Percentiles rank a stretch among this genome's conserved stretches.
phyloP scores from a whole-genome alignment of 139 green algal species.

The Limnomonas spitsbergensis region DNA sequence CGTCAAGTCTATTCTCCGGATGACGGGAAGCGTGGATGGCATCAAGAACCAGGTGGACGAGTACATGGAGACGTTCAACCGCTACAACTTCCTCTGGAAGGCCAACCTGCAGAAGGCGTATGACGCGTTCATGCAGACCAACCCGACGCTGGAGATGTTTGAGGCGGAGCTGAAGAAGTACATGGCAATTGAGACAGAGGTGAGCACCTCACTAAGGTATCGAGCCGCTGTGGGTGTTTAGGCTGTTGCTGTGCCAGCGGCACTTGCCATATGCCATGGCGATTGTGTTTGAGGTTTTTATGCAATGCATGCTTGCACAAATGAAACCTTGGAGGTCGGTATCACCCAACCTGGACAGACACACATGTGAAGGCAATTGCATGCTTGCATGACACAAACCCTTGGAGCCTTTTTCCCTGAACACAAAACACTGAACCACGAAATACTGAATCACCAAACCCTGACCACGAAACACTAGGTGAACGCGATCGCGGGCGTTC shows the following conservation, averaged over 20 bases:
- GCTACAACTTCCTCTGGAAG: constrained; percentile 86
- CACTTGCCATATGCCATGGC: neutral
- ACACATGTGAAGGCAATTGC: neutral
- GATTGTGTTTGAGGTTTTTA: neutral
- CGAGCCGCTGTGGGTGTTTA: too few relatives aligned
- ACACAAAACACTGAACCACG: too few relatives aligned
- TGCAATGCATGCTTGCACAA: too few relatives aligned
- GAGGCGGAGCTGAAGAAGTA: constrained; percentile 86
- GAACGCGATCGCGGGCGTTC: constrained; percentile 55
- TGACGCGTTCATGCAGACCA: constrained; percentile 57
- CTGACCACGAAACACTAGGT: too few relatives aligned
- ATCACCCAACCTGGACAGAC: too few relatives aligned
- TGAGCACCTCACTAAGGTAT: too few relatives aligned
- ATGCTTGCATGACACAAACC: neutral
- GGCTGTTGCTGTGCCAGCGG: too few relatives aligned
- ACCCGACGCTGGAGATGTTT: constrained; percentile 81
- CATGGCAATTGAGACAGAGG: constrained; percentile 40
- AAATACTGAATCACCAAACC: too few relatives aligned
- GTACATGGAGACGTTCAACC: constrained; percentile 77
- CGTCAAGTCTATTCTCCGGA: constrained; percentile 76
- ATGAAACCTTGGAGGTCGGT: too few relatives aligned
- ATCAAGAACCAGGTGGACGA: constrained; percentile 66
- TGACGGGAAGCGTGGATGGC: constrained; percentile 74
- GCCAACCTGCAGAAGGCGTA: constrained; percentile 69
- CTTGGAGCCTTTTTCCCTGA: too few relatives aligned